Percentiles rank a stretch among this genome's conserved stretches.
phyloP scores from a whole-genome alignment of 2,329 filamentous ascomycete species.

The Microthyrium microscopicum region DNA sequence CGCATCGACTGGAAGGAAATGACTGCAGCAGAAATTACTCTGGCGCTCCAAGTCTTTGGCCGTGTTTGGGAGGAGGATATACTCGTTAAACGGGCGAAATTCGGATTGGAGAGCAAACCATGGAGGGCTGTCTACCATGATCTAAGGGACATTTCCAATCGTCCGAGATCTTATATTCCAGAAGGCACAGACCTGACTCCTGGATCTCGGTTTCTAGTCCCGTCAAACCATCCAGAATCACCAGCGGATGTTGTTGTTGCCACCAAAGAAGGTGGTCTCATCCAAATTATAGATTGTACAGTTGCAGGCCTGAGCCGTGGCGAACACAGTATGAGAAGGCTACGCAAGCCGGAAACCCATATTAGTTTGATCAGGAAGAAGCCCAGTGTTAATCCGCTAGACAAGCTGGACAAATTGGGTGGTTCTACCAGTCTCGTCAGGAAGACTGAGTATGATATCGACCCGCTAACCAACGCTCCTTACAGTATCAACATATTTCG shows the following conservation, averaged over 20 bases:
- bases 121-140: neutral
- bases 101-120: neutral
- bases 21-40: neutral
- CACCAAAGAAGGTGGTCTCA: neutral
- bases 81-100: neutral
- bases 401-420: neutral
- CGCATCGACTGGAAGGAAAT: constrained; percentile 40
- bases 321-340: neutral
- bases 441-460: neutral
- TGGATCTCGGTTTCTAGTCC: no score
- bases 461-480: no score
- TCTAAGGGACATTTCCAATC: neutral
- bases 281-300: neutral
- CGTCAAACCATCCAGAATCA: no score
- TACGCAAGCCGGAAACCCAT: neutral
- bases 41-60: neutral
- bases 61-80: neutral
- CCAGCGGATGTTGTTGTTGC: neutral
- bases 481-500: no score
- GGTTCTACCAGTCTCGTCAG: neutral
- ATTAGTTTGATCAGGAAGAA: no score
- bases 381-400: neutral
- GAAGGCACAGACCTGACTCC: no score
- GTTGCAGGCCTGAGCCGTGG: neutral
- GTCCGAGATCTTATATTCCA: neutral